Evolutionary conservation across 2,329 filamentous ascomycete genomes (phyloP), one percentile per base, ranked within the genome.

Genomic region (Elsinoe fawcettii): DNA sequence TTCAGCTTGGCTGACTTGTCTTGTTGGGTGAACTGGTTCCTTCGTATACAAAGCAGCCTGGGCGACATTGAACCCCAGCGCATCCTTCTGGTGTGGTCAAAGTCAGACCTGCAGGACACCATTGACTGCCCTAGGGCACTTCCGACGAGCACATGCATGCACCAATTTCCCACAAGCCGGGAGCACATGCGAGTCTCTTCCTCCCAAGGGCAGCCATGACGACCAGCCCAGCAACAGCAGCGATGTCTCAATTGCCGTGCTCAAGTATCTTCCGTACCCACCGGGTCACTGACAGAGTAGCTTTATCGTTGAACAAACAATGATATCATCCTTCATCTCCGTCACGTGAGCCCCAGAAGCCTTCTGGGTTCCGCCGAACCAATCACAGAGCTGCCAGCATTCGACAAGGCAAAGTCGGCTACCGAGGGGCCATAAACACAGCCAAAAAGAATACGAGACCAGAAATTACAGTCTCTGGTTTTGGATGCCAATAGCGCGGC

Each of bases 1-100:
- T 37, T 37, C 34, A 30, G 27, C 34, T 14, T 12, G 6, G 5
- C n/a, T 20, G 16, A 18, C 41, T 25, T 46, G 41, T 23, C 41
- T 46, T 20, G 41, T 46, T 46, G 41, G 41, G 41, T 44, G 41
- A 46, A 46, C 41, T 14, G 41, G 41, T 46, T 46, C 41, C 23
- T 46, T 6, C 23, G 41, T 11, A 41, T 23, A n/a, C 41, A 46
- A 14, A 46, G 41, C n/a, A 46, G 5, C 8, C 41, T 27, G 41
- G 20, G 18, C 20, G 20, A 25, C 20, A 2, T 46, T 12, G n/a
- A 27, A 46, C 41, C 41, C 22, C 20, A 44, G 41, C 41, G 37
- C 37, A 43, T 43, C 37, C 37, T 43, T n/a, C 37, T 16, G 37
- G 6, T 43, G 14, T 12, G 14, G 8, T 16, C n/a, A 20, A 20